Percentiles rank a stretch among this genome's conserved stretches.
Conservation (phyloP, 108 stramenopile species). For the Mayamaea pseudoterrestris region DNA sequence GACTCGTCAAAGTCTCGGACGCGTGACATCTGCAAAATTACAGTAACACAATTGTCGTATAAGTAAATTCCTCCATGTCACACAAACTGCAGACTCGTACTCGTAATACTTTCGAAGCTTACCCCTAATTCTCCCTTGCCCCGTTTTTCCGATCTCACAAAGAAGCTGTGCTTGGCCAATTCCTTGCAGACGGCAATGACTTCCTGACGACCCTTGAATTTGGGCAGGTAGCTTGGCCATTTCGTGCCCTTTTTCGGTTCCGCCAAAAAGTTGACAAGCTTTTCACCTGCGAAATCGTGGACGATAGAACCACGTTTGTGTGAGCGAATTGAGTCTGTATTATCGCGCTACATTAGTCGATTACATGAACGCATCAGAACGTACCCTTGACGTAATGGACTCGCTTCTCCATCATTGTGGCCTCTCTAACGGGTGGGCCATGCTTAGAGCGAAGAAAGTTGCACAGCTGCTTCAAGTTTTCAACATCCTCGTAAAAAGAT, state of each 20-base stretch:
- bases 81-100: background rate
- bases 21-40: slow-evolving; percentile 39
- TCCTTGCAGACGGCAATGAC: slow-evolving; percentile 81
- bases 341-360: background rate
- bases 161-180: slow-evolving; percentile 69
- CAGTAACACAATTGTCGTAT: background rate
- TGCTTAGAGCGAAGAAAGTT: slow-evolving; percentile 69
- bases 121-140: slow-evolving; percentile 84
- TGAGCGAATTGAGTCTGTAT: too few relatives aligned
- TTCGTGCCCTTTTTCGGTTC: slow-evolving; percentile 87
- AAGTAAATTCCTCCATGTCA: background rate
- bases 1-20: slow-evolving; percentile 83
- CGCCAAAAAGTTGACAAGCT: slow-evolving; percentile 85
- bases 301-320: too few relatives aligned
- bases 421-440: slow-evolving; percentile 81
- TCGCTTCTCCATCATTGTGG: slow-evolving; percentile 88
- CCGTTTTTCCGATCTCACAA: slow-evolving; percentile 88
- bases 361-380: slow-evolving; percentile 5
- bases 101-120: slow-evolving; percentile 13
- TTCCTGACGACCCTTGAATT: slow-evolving; percentile 68
- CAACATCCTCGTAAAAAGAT: slow-evolving; percentile 67
- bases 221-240: slow-evolving; percentile 78
- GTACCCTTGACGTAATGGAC: slow-evolving; percentile 96
- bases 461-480: slow-evolving; percentile 76
- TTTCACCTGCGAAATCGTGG: slow-evolving; percentile 74